Evolutionary conservation across 164 flowering plant genomes (phyloP), one percentile per base, ranked within the genome.

Genomic region (Aristolochia californica): DNA sequence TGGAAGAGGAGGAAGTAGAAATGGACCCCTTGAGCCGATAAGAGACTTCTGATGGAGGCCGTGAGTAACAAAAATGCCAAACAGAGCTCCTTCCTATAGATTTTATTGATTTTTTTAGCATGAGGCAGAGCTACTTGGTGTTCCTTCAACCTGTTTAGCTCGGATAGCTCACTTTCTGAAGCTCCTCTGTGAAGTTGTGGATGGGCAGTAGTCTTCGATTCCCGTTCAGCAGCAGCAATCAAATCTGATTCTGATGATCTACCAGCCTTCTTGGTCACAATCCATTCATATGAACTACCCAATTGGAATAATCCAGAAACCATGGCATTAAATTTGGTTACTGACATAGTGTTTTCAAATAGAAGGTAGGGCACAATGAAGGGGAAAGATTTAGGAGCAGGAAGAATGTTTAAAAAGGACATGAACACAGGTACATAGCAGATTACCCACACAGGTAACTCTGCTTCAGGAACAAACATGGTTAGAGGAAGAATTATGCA

Each of bases 311-410:
- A 72, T 16, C 98, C 98, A 0, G 98, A 91, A 49, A 91, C 69
- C 98, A 91, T 91, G 58, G 98, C 98, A 62, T 83, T 91, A 78
- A 91, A 91, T 67, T 91, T 91, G 67, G 97, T 91, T 22, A 91
- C 97, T 0, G 98, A 91, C 98, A 91, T 91, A 26, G 98, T 91
- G 73, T 91, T 91, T 73, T 91, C 98, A 47, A 91, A 91, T 2
- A 91, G 89, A 17, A 91, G 97, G 74, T 88, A 91, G 1, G 98
- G 98, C 55, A 91, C 95, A 38, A 88, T 88, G 75, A 91, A 91
- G 9, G 98, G 98, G 69, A 91, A 91, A 8, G 95, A 81, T 62
- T 77, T 87, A 5, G 95, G 98, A 16, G 97, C 80, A 0, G 98
- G 98, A 27, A 91, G 82, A 38, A 91, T 88, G 65, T 91, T 91